Evolutionary conservation across 495 filamentous ascomycete species (phyloP).

Genomic region (Penicillium bovifimosum): DNA sequence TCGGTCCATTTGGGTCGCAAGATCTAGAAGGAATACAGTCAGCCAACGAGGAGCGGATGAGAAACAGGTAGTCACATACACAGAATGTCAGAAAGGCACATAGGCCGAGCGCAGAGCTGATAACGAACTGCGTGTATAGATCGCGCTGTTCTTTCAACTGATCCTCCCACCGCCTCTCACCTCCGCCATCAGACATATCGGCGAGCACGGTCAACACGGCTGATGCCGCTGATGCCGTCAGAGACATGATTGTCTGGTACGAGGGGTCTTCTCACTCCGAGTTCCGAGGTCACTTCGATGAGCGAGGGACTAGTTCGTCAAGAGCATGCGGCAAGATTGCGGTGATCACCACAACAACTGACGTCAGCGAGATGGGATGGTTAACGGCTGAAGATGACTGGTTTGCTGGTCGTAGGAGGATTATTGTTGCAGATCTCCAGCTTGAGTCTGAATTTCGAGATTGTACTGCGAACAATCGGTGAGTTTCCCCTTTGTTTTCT

Average conservation of each 20-base stretch:
- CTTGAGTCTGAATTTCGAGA: background rate
- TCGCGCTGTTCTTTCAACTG: slow-evolving; percentile 44
- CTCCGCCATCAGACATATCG: slow-evolving; percentile 16
- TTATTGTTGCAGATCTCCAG: background rate
- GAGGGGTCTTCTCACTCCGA: background rate
- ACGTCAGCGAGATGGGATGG: slow-evolving; percentile 22
- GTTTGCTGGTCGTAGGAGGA: background rate
- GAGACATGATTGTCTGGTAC: slow-evolving; percentile 26
- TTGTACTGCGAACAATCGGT: background rate
- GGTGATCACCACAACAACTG: slow-evolving; percentile 20
- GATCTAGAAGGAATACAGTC: slow-evolving; percentile 37
- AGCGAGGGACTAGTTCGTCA: slow-evolving; percentile 11
- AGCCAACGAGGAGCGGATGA: too few species aligned
- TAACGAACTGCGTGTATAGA: slow-evolving; percentile 52
- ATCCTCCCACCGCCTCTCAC: slow-evolving; percentile 28
- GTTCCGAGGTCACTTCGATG: background rate
- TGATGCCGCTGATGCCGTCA: slow-evolving; percentile 25
- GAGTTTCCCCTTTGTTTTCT: slow-evolving; percentile 3
- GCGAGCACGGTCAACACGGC: slow-evolving; percentile 23
- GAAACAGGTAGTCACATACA: slow-evolving; percentile 35
- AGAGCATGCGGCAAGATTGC: slow-evolving; percentile 12
- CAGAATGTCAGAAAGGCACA: slow-evolving; percentile 60
- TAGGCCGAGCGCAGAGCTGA: slow-evolving; percentile 53
- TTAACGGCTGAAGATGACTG: background rate
- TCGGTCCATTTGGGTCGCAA: slow-evolving; percentile 88